These are phyloP conservation scores for Oenanthe javanica DNA, from an alignment of 140 eudicot species.

Conservation along the genomic window DNA sequence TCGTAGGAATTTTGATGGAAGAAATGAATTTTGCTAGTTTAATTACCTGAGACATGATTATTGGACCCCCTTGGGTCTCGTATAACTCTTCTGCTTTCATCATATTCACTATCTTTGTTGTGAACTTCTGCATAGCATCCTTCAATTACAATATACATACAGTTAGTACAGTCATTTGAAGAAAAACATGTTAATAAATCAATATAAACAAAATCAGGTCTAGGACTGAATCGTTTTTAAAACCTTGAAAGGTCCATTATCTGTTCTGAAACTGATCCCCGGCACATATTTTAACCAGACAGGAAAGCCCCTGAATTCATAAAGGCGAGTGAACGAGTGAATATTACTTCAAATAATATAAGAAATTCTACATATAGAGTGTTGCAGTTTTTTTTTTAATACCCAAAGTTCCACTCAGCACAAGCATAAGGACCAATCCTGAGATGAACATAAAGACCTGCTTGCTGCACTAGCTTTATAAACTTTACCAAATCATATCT, in stretches of 20 bases:
- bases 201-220: not conserved
- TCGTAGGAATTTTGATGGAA: not conserved
- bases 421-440: slow-evolving; percentile 97
- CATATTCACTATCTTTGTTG: slow-evolving; percentile 80
- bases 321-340: slow-evolving; percentile 2
- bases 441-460: slow-evolving; percentile 93
- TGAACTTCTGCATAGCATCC: slow-evolving; percentile 85
- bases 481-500: slow-evolving; percentile 95
- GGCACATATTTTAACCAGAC: slow-evolving; percentile 97
- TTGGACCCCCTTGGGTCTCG: slow-evolving; percentile 93
- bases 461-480: slow-evolving; percentile 81
- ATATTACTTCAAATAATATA: not conserved
- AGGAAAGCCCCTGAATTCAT: slow-evolving; percentile 78
- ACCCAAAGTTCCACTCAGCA: slow-evolving; percentile 99
- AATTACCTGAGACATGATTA: slow-evolving; percentile 84
- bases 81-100: slow-evolving; percentile 71
- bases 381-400: slow-evolving; percentile 5
- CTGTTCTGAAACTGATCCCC: slow-evolving; percentile 89
- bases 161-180: not conserved
- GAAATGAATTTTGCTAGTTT: slow-evolving; percentile 15
- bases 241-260: slow-evolving; percentile 64
- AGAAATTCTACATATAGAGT: too few species aligned
- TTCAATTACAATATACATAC: slow-evolving; percentile 12
- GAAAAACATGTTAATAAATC: not conserved
- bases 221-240: not conserved